Base-by-base conservation (phyloP, 345 rosid genomes). In the Camelina hispida region DNA sequence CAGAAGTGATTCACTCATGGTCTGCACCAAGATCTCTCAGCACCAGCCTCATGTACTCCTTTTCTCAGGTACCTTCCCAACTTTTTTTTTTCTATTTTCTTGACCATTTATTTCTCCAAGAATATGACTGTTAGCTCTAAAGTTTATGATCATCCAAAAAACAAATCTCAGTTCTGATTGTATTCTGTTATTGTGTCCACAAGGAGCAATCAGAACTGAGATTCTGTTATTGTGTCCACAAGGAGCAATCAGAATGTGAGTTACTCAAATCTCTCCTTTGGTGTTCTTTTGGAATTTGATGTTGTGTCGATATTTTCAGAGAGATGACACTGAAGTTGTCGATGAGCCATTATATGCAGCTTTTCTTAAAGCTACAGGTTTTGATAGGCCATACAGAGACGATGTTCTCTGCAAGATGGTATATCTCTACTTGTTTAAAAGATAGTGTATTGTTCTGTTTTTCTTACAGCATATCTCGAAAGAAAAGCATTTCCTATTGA, bases 21-120 rank as follows among this genome's bases (percentile, higher is more conserved):
- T 91, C 98, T 50, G 81, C 91, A n/a, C 97, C 98, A 71, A 83
- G 98, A 71, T 91, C 98, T 12, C 96, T 93, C 67, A 93, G 97
- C 71, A 91, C 96, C 76, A 53, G 87, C 64, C 88, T 93, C 72
- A 82, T 89, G 93, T 93, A 93, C 82, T 91, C 96, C 71, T 93
- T 93, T 82, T 79, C 93, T 22, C 92, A 91, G 93, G 93, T 90
- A 40, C 57, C n/a, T 37, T 1, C 44, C 20, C 52, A 28, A 64
- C 22, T 64, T 11, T 2, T 7, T n/a, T n/a, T 4, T 46, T 0
- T 25, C 9, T 28, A 28, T 28, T 65, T 20, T 70, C 32, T 38
- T 2, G 1, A 55, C 9, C 11, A 14, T 11, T 53, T 43, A 47
- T 50, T 32, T 23, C 2, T 25, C 28, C 15, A 6, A 7, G n/a